Percentiles rank a stretch among this genome's conserved stretches.
phyloP scores from a whole-genome alignment of 2,329 filamentous ascomycete species.

The Paraphaeosphaeria minitans region DNA sequence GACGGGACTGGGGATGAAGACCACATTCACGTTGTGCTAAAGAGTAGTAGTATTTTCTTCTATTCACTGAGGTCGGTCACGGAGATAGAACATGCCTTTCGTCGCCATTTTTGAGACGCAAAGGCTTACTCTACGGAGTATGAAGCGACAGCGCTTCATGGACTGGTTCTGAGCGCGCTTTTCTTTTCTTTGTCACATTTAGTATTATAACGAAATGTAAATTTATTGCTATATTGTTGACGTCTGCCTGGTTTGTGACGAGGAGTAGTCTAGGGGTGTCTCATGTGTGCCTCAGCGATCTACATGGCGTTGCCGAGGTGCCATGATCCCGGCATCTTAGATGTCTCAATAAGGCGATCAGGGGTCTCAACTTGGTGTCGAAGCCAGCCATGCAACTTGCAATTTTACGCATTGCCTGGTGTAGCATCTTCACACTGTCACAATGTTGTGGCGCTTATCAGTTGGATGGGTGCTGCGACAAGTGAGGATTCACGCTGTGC shows the following conservation, averaged over 20 bases:
- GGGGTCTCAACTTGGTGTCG: slow-evolving; percentile 17
- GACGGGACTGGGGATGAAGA: slow-evolving; percentile 1
- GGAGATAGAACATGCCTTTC: slow-evolving; percentile 33
- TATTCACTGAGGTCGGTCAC: slow-evolving; percentile 22
- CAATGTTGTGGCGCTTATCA: not conserved
- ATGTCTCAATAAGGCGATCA: slow-evolving; percentile 15
- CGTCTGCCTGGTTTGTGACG: not conserved
- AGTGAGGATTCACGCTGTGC: not conserved
- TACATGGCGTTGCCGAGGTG: slow-evolving; percentile 2
- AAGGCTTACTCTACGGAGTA: slow-evolving; percentile 38
- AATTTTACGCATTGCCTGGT: slow-evolving; percentile 1
- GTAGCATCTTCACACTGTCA: not conserved
- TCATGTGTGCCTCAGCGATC: slow-evolving; percentile 8
- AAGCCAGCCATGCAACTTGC: slow-evolving; percentile 2
- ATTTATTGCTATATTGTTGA: slow-evolving; percentile 23
- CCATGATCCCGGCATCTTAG: slow-evolving; percentile 24
- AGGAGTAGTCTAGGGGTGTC: not conserved
- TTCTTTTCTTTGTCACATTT: slow-evolving; percentile 25
- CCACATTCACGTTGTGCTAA: slow-evolving; percentile 17
- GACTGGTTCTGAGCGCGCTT: slow-evolving; percentile 38
- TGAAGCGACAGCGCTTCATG: slow-evolving; percentile 41
- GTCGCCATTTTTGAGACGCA: slow-evolving; percentile 12
- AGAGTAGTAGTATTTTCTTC: slow-evolving; percentile 39
- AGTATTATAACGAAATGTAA: slow-evolving; percentile 39
- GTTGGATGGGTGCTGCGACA: not conserved